Percentiles rank a stretch among this genome's conserved stretches.
These are phyloP conservation scores for Solanum ossicruentum DNA, from an alignment of 257 asterid species.

Conservation along the genomic window DNA sequence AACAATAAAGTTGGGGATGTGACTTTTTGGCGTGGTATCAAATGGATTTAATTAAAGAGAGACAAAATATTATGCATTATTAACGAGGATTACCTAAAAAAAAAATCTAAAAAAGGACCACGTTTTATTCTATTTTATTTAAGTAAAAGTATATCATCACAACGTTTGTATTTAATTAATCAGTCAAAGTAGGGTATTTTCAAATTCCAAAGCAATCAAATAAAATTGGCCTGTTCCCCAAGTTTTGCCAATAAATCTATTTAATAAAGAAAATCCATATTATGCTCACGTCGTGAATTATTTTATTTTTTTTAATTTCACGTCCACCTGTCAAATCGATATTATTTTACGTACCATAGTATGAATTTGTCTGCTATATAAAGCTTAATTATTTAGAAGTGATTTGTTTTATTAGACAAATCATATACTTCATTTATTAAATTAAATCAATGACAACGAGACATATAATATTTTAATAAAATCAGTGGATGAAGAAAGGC, in stretches of 20 bases:
- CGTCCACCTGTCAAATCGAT: not conserved
- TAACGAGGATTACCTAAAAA: not conserved
- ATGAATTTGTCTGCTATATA: not conserved
- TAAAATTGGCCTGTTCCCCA: not conserved
- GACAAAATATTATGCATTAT: not conserved
- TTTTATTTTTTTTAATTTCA: not conserved
- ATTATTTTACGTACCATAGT: not conserved
- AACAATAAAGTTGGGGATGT: not conserved
- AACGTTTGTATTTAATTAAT: not conserved
- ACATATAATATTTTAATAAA: not conserved
- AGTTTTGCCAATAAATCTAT: not conserved
- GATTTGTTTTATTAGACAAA: not conserved
- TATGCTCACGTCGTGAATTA: not conserved
- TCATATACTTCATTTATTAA: not conserved
- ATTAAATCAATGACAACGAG: not conserved
- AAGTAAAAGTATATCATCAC: not conserved
- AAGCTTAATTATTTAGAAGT: not conserved
- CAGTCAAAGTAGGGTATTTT: not conserved
- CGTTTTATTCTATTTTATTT: not conserved
- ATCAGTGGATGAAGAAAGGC: not conserved
- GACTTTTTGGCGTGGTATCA: not conserved
- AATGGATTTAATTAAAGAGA: not conserved
- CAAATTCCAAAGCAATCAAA: not conserved
- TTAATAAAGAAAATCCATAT: not conserved
- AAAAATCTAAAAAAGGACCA: not conserved